Conservation (phyloP, 2,329 filamentous ascomycete genomes). For the Aspergillus sp. region DNA sequence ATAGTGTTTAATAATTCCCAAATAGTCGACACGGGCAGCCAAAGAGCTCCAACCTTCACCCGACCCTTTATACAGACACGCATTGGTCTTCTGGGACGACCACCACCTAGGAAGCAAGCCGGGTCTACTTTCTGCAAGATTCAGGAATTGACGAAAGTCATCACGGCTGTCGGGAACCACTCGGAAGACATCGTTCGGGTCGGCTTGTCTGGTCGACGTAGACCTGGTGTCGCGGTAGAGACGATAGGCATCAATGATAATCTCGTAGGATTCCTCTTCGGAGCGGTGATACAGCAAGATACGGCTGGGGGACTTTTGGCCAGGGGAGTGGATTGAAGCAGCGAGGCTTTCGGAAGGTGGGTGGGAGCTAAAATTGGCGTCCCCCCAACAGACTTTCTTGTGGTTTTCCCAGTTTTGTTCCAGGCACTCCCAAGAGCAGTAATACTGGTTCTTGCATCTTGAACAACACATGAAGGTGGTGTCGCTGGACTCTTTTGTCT, state of each 20-base stretch:
- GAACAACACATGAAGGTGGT: constrained; percentile 37
- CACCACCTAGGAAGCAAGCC: neutral
- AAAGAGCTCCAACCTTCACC: neutral
- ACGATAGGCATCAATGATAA: constrained; percentile 52
- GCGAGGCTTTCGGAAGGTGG: constrained; percentile 19
- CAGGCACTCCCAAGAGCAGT: constrained; percentile 56
- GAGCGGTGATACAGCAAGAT: constrained; percentile 48
- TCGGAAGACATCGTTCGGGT: neutral
- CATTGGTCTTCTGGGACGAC: neutral
- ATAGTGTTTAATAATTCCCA: neutral
- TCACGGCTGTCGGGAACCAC: neutral
- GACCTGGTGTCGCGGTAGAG: constrained; percentile 29
- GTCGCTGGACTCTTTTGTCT: neutral
- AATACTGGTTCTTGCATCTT: constrained; percentile 48
- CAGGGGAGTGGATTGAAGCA: constrained; percentile 34
- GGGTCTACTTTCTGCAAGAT: neutral
- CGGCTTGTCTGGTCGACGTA: neutral
- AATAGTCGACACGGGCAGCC: neutral
- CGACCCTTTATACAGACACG: neutral
- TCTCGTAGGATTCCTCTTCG: constrained; percentile 45
- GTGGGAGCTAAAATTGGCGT: constrained; percentile 6
- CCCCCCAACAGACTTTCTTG: constrained; percentile 44
- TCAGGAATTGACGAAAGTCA: neutral
- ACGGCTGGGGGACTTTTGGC: constrained; percentile 40
- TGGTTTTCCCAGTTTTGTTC: constrained; percentile 53